Conservation (phyloP, 495 filamentous ascomycete genomes). For the Penicillium argentinense region DNA sequence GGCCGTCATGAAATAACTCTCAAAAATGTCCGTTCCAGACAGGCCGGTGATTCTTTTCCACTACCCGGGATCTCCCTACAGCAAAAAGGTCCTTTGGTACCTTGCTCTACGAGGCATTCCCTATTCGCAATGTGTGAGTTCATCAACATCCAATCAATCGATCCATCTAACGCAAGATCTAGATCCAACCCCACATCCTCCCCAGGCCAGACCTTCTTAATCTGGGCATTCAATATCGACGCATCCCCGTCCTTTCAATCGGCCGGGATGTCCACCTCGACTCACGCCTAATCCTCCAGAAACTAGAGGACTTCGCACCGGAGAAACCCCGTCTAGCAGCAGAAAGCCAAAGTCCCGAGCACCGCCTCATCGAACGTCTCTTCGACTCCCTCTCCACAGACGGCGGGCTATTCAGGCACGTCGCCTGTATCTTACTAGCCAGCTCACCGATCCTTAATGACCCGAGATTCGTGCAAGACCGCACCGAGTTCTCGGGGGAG, state of each 20-base stretch:
- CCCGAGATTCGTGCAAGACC: background rate
- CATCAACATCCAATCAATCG: too few relatives aligned
- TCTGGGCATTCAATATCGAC: constrained; percentile 60
- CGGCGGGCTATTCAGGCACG: background rate
- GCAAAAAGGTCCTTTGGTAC: background rate
- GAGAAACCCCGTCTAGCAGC: too few relatives aligned
- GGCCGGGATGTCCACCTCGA: constrained; percentile 58
- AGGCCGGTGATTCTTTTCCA: background rate
- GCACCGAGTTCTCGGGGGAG: too few relatives aligned
- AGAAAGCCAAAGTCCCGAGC: background rate
- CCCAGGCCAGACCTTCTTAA: constrained; percentile 58
- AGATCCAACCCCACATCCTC: constrained; percentile 58
- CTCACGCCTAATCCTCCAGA: constrained; percentile 57
- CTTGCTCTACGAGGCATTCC: background rate
- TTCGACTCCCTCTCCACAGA: background rate
- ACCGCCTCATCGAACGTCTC: background rate
- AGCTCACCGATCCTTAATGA: background rate
- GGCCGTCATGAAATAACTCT: too few relatives aligned
- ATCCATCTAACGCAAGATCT: too few relatives aligned
- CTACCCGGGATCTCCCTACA: background rate
- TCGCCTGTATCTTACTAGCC: background rate
- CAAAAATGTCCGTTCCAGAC: too few relatives aligned
- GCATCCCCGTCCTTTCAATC: constrained; percentile 62
- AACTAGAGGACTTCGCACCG: constrained; percentile 44
- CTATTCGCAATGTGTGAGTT: background rate